These are phyloP conservation scores for Russula abietina DNA, from an alignment of 768 basidiomycete species.

Conservation along the genomic window DNA sequence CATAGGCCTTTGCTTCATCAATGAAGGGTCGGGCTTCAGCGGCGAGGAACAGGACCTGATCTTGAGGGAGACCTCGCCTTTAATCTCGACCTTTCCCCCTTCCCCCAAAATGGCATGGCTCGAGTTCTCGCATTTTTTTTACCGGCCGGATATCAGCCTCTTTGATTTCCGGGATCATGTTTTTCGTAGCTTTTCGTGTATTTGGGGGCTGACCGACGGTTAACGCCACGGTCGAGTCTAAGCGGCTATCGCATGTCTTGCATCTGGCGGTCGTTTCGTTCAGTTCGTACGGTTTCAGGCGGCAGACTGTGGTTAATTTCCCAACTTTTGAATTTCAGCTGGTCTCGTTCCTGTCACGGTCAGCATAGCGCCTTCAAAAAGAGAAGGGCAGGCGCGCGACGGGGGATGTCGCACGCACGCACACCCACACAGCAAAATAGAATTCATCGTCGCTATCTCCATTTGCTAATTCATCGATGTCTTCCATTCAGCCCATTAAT, in stretches of 20 bases:
- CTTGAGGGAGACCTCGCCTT: background rate
- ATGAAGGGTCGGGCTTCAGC: background rate
- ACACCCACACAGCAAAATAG: background rate
- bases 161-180: conserved; percentile 5
- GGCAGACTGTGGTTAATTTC: conserved; percentile 8
- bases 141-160: background rate
- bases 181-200: background rate
- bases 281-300: conserved; percentile 8
- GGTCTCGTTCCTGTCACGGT: conserved; percentile 13
- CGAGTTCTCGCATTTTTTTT: conserved; percentile 1
- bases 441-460: conserved; percentile 18
- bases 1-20: conserved; percentile 14
- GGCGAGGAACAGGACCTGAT: background rate
- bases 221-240: background rate
- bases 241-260: conserved; percentile 1
- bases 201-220: conserved; percentile 5
- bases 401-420: conserved; percentile 4
- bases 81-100: background rate
- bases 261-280: background rate
- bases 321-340: conserved; percentile 11
- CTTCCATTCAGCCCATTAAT: conserved; percentile 24
- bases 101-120: background rate
- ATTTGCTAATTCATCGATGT: conserved; percentile 21
- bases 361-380: conserved; percentile 4
- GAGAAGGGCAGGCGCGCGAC: background rate